phyloP scores from a whole-genome alignment of 2,329 filamentous ascomycete species.

The Colletotrichum kahawae region DNA sequence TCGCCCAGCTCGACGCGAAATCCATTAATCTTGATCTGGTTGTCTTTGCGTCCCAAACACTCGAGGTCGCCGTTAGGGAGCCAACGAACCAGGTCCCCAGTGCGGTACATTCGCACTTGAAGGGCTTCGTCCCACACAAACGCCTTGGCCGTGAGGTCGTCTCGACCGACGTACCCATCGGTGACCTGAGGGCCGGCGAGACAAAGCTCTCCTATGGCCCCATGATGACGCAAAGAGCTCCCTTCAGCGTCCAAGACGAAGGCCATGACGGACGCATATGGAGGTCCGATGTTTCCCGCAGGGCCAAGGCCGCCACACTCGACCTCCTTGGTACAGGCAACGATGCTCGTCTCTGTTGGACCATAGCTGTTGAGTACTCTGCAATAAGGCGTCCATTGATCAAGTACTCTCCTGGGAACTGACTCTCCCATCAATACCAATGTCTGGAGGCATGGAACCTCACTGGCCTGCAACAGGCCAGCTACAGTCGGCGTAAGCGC shows the following conservation, averaged over 20 bases:
- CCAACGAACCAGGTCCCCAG: slow-evolving; percentile 23
- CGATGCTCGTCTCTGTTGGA: slow-evolving; percentile 22
- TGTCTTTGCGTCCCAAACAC: slow-evolving; percentile 24
- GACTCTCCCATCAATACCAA: slow-evolving; percentile 18
- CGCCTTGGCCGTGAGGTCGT: slow-evolving; percentile 5
- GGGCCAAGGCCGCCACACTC: not conserved
- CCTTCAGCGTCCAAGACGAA: not conserved
- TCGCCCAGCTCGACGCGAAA: slow-evolving; percentile 26
- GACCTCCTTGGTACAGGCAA: slow-evolving; percentile 12
- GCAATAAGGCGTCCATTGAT: slow-evolving; percentile 7
- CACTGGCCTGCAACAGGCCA: slow-evolving; percentile 12
- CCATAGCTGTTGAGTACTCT: slow-evolving; percentile 25
- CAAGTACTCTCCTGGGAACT: not conserved
- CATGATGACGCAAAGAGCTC: slow-evolving; percentile 1
- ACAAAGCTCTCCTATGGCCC: slow-evolving; percentile 26
- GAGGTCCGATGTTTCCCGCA: not conserved
- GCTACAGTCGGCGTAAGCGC: slow-evolving; percentile 25
- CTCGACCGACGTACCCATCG: slow-evolving; percentile 22
- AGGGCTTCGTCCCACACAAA: slow-evolving; percentile 4
- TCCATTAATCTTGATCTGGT: slow-evolving; percentile 26
- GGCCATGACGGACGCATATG: not conserved
- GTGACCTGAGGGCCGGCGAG: slow-evolving; percentile 23
- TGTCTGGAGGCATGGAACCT: slow-evolving; percentile 18
- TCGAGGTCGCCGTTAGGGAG: slow-evolving; percentile 22
- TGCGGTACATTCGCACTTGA: slow-evolving; percentile 20